Evolutionary conservation across 2,329 filamentous ascomycete genomes (phyloP).

Genomic region (Fusarium mexicanum): DNA sequence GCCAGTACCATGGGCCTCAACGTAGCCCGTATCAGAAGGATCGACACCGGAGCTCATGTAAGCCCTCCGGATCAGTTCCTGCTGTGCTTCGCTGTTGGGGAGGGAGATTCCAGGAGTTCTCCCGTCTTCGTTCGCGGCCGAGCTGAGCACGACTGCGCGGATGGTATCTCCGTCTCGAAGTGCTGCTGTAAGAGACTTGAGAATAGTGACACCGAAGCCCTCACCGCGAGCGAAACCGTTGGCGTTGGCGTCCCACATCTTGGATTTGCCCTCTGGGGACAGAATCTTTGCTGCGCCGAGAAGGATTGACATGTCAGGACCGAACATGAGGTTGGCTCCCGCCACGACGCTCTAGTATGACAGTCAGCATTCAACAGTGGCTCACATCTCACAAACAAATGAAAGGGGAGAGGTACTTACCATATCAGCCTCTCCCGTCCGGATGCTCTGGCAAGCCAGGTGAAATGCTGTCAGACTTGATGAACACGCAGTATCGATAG

Average conservation of each 20-base stretch:
- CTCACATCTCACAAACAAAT: no score
- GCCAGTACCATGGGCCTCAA: neutral
- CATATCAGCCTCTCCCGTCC: neutral
- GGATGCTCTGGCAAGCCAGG: neutral
- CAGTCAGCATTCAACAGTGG: neutral
- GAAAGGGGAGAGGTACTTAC: neutral
- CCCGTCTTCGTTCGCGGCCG: neutral
- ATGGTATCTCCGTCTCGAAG: neutral
- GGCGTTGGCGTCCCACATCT: neutral
- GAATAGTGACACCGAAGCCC: neutral
- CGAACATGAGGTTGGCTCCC: neutral
- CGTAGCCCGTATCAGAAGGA: neutral
- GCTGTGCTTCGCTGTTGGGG: neutral
- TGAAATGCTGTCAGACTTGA: neutral
- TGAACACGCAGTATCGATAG: neutral
- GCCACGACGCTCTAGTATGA: neutral
- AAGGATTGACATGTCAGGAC: neutral
- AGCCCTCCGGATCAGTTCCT: neutral
- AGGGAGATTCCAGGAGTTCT: neutral
- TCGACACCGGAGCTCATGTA: neutral
- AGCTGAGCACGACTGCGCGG: neutral
- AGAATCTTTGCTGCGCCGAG: neutral
- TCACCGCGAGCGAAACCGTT: neutral
- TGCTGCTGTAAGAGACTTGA: neutral
- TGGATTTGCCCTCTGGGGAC: neutral